Base-by-base conservation (phyloP, 495 filamentous ascomycete species). In the Bacidia rubella region DNA sequence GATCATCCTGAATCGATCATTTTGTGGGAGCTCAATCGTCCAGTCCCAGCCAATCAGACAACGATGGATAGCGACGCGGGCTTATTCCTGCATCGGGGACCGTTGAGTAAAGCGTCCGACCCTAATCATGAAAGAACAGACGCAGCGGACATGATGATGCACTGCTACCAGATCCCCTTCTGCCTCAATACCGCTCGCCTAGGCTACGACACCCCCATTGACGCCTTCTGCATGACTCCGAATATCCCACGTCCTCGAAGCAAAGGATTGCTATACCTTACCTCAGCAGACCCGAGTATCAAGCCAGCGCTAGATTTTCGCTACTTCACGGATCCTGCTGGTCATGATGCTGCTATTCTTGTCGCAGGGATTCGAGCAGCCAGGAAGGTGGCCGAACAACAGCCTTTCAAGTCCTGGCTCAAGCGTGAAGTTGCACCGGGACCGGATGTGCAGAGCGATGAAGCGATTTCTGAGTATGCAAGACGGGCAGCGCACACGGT, bases 211-310 rank as follows among this genome's bases (percentile, higher is more conserved):
- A 71, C 69, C 17, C 83, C 83, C 25, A 69, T 81, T 26, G 78
- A 89, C 61, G 86, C 86, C 50, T 92, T 92, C 68, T 90, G 86
- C 75, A 89, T 92, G 85, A 90, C 86, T 46, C 86, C 86, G 55
- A 92, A 92, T 66, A 92, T 90, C 58, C 86, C 86, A 5, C 81
- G 85, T 3, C 83, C 86, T 17, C 75, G 82, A n/a, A 85, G 80
- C 24, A 75, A 80, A 22, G 86, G 86, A 47, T 74, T 77, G 32
- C 61, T 92, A 25, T 88, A 80, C 63, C 73, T 92, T 48, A 85
- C 79, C 26, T 83, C 79, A 22, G 64, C 76, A 4, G 81, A 89
- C 60, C 83, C 85, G 0, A 72, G 60, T 38, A 77, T 85, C 56
- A 88, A 90, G 63, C 86, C 86, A 17, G 80, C 85, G 11, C 72